These are phyloP conservation scores for Acanthamoeba lenticulata DNA, from an alignment of 208 protist genomes.

Conservation along the genomic window DNA sequence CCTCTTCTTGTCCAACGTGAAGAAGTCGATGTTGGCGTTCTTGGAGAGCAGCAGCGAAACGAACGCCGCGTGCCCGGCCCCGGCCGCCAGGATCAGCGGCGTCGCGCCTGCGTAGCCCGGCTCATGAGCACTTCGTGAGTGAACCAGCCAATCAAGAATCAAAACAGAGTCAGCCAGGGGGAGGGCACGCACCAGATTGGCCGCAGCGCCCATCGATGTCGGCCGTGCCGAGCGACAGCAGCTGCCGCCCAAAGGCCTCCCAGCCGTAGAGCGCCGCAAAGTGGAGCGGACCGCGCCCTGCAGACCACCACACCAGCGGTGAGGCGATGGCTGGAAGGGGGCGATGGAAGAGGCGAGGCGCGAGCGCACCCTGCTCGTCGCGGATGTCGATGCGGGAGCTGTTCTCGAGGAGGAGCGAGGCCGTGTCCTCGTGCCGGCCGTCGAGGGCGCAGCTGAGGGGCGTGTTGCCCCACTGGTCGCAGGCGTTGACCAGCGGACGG, in stretches of 20 bases:
- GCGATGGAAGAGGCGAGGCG: neutral
- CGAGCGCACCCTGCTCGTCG: neutral
- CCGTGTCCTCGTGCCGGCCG: constrained; percentile 28
- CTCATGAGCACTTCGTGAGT: neutral
- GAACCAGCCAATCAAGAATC: neutral
- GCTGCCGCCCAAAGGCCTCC: constrained; percentile 27
- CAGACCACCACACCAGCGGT: neutral
- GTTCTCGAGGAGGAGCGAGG: constrained; percentile 32
- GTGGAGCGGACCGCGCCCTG: constrained; percentile 24
- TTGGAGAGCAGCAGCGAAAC: constrained; percentile 3
- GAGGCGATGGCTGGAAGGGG: neutral
- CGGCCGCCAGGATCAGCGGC: neutral
- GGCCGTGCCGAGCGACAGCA: neutral
- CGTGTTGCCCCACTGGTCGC: constrained; percentile 43
- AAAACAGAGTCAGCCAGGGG: neutral
- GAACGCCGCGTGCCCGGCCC: neutral
- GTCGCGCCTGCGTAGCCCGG: neutral
- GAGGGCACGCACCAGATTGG: neutral
- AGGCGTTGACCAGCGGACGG: constrained; percentile 14
- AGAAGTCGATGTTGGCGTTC: neutral
- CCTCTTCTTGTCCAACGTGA: constrained; percentile 8
- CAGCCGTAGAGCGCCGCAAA: constrained; percentile 28
- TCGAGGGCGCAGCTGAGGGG: constrained; percentile 26
- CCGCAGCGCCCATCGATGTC: constrained; percentile 20
- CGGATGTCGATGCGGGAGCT: neutral